These are phyloP conservation scores for Fusarium brachygibbosum DNA, from an alignment of 2,329 filamentous ascomycete species.

Conservation along the genomic window DNA sequence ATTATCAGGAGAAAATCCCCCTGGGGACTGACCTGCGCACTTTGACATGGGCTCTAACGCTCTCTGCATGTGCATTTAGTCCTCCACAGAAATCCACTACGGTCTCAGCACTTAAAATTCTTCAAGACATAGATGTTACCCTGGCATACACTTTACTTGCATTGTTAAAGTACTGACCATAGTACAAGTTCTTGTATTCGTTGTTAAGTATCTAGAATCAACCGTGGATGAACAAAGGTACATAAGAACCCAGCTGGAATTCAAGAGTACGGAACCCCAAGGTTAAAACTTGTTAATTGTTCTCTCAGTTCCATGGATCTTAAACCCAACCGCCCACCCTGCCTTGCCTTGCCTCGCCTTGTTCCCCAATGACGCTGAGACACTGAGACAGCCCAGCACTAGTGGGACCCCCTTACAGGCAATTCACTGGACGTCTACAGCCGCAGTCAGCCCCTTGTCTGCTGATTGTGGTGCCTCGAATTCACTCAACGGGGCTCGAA, in stretches of 20 bases:
- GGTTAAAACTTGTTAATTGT: background rate
- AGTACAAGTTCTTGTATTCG: no score
- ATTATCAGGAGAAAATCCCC: conserved; percentile 19
- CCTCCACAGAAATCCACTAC: background rate
- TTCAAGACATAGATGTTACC: background rate
- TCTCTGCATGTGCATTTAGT: background rate
- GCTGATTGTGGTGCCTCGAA: conserved; percentile 19
- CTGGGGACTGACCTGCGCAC: conserved; percentile 19
- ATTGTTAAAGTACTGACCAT: no score
- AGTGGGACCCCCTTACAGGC: conserved; percentile 40
- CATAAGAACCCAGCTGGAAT: background rate
- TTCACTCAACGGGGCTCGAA: conserved; percentile 32
- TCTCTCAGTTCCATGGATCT: background rate
- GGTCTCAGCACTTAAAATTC: background rate
- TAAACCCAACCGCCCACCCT: conserved; percentile 16
- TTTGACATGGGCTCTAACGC: conserved; percentile 1
- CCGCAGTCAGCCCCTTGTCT: conserved; percentile 32
- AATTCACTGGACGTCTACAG: conserved; percentile 9
- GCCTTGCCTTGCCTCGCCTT: background rate
- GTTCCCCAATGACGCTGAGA: conserved; percentile 24
- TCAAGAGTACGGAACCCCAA: background rate
- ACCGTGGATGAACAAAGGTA: background rate
- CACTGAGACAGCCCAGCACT: conserved; percentile 11
- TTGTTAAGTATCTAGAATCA: background rate
- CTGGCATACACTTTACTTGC: background rate